phyloP scores from a whole-genome alignment of 768 basidiomycete genomes.

The Daedaleopsis nitida region DNA sequence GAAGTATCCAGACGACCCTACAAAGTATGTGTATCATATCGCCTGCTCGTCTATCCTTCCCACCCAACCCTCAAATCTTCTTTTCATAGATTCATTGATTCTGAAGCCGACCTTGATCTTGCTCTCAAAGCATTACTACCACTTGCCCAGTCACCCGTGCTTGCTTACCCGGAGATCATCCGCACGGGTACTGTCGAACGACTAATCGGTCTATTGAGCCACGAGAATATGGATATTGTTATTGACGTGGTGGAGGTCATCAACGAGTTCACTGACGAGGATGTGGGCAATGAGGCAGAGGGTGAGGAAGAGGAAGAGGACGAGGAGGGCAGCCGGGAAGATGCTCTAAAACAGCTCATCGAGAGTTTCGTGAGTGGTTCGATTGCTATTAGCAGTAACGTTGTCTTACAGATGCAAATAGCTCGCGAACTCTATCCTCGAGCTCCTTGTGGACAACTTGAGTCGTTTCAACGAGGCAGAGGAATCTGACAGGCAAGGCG shows the following conservation, averaged over 20 bases:
- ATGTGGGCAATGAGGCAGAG: conserved; percentile 78
- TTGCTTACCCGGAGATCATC: conserved; percentile 90
- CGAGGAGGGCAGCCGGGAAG: conserved; percentile 60
- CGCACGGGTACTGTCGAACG: conserved; percentile 68
- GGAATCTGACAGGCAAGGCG: conserved; percentile 88
- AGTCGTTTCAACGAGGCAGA: conserved; percentile 86
- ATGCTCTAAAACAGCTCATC: conserved; percentile 73
- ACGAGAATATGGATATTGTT: conserved; percentile 98
- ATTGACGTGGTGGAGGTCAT: conserved; percentile 92
- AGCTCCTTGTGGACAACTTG: conserved; percentile 89
- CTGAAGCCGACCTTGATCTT: conserved; percentile 91
- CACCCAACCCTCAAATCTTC: background rate
- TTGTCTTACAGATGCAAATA: conserved; percentile 47
- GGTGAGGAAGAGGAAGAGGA: conserved; percentile 63
- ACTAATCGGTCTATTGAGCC: conserved; percentile 84
- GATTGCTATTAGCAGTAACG: conserved; percentile 5
- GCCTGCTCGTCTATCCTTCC: background rate
- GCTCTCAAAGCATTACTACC: conserved; percentile 88
- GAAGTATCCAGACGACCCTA: conserved; percentile 91
- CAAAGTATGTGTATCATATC: conserved; percentile 58
- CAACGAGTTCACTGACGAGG: conserved; percentile 95
- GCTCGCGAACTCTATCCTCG: conserved; percentile 73
- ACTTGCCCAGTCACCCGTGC: conserved; percentile 77
- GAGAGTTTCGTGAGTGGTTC: conserved; percentile 65
- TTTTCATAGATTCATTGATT: conserved; percentile 88